These are phyloP conservation scores for Talaromyces sp. DNA, from an alignment of 2,329 filamentous ascomycete species.

Conservation along the genomic window DNA sequence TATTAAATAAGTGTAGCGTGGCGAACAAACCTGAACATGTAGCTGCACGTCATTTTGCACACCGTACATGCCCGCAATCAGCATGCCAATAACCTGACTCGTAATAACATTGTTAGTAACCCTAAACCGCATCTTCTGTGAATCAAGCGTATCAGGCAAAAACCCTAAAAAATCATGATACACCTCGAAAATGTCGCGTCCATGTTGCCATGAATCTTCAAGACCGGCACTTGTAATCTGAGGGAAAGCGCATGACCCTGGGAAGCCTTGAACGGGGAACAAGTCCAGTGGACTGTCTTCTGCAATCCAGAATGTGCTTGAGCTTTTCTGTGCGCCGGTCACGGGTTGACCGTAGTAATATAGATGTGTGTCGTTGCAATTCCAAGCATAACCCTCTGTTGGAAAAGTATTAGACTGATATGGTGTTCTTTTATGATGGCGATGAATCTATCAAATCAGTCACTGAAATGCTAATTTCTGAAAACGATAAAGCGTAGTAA, in stretches of 20 bases:
- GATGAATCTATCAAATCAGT: conserved; percentile 54
- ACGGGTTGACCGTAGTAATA: conserved; percentile 62
- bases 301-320: conserved; percentile 60
- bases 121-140: conserved; percentile 55
- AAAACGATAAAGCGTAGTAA: neutral
- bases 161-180: conserved; percentile 67
- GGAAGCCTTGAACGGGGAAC: conserved; percentile 60
- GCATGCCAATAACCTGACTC: conserved; percentile 70
- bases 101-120: conserved; percentile 82
- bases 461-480: neutral
- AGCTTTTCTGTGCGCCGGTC: conserved; percentile 37
- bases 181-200: conserved; percentile 68
- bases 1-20: neutral
- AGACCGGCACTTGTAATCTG: conserved; percentile 70
- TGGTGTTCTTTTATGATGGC: conserved; percentile 79
- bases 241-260: conserved; percentile 72
- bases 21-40: conserved; percentile 39
- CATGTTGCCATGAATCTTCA: conserved; percentile 70
- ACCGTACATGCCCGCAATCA: conserved; percentile 64
- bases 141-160: conserved; percentile 49
- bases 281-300: conserved; percentile 61
- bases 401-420: conserved; percentile 75
- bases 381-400: conserved; percentile 65
- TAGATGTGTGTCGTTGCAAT: conserved; percentile 64
- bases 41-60: conserved; percentile 40